Base-by-base conservation (phyloP, 345 rosid genomes). In the Corchorus olitorius region DNA sequence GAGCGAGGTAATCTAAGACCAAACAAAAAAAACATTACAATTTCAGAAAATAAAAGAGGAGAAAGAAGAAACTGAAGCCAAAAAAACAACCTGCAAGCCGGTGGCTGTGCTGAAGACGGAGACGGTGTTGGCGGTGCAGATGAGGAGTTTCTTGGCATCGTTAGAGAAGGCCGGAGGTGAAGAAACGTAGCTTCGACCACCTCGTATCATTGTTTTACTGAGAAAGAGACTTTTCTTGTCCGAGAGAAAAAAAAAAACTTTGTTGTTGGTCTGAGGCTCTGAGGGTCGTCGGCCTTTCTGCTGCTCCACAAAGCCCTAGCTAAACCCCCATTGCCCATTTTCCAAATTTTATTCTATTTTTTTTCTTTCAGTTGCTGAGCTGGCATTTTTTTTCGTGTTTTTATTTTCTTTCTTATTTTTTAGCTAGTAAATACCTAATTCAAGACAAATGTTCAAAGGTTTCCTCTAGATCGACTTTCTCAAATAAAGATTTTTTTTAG, bases 91-190 rank as follows among this genome's bases (percentile, higher is more conserved):
- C 90, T 83, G 93, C 59, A 93, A 85, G 77, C 92, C 98, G 55
- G 97, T 93, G 84, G 91, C 85, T 75, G 88, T 83, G 89, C 97
- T 93, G 86, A 93, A 93, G 82, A 96, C 74, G 63, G 95, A 84
- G 79, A 96, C 93, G 17, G 87, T 83, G 83, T 87, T 87, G 58
- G 88, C 86, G 46, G 97, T 83, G 84, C 97, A 96, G 54, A 93
- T 87, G 34, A 96, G 95, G 1, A 93, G 93, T 72, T 89, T 87
- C 77, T 91, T 96, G 50, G 92, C 89, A 73, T 93, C 99, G 79
- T 93, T 96, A 72, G 99, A 96, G 94, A 96, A 93, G 8, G 94
- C 90, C 2, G 97, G 98, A 65, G 92, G 83, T 9, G 97, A 89
- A 2, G 89, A 80, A 0, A 89, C 92, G 49, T 86, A 89, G 89